Evolutionary conservation across 495 filamentous ascomycete genomes (phyloP).

Genomic region (Echria macrotheca): DNA sequence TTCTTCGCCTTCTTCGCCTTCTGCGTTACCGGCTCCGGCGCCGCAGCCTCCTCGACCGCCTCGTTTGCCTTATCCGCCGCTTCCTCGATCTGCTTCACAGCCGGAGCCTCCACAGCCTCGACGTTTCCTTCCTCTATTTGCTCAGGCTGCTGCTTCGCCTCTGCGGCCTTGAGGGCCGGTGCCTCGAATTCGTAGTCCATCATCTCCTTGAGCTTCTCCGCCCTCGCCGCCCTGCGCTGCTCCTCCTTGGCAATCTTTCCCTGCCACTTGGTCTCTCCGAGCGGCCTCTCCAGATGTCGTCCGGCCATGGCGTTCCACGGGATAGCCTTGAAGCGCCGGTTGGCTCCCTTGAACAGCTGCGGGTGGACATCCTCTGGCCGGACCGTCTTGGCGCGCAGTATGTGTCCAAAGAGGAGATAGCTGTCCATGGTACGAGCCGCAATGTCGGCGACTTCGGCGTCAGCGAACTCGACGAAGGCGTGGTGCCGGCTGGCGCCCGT

Average conservation of each 20-base stretch:
- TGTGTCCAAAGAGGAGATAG: slow-evolving; percentile 90
- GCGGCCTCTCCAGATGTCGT: slow-evolving; percentile 60
- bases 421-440: slow-evolving; percentile 95
- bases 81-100: slow-evolving; percentile 13
- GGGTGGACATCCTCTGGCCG: slow-evolving; percentile 70
- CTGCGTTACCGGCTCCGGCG: slow-evolving; percentile 12
- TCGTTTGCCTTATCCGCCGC: slow-evolving; percentile 6
- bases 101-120: slow-evolving; percentile 26
- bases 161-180: slow-evolving; percentile 63
- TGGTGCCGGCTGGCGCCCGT: slow-evolving; percentile 87
- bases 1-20: slow-evolving; percentile 23
- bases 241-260: slow-evolving; percentile 66
- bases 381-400: slow-evolving; percentile 78
- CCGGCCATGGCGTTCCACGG: slow-evolving; percentile 82
- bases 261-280: slow-evolving; percentile 67
- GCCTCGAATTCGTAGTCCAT: slow-evolving; percentile 81
- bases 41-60: slow-evolving; percentile 11
- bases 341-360: slow-evolving; percentile 79
- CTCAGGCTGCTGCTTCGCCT: slow-evolving; percentile 34
- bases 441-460: slow-evolving; percentile 72
- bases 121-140: slow-evolving; percentile 24
- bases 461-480: slow-evolving; percentile 86
- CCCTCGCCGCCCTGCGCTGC: slow-evolving; percentile 57
- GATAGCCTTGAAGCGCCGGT: slow-evolving; percentile 78
- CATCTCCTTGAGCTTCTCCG: slow-evolving; percentile 68